phyloP scores from a whole-genome alignment of 164 flowering plant species.

The Warburgia ugandensis region DNA sequence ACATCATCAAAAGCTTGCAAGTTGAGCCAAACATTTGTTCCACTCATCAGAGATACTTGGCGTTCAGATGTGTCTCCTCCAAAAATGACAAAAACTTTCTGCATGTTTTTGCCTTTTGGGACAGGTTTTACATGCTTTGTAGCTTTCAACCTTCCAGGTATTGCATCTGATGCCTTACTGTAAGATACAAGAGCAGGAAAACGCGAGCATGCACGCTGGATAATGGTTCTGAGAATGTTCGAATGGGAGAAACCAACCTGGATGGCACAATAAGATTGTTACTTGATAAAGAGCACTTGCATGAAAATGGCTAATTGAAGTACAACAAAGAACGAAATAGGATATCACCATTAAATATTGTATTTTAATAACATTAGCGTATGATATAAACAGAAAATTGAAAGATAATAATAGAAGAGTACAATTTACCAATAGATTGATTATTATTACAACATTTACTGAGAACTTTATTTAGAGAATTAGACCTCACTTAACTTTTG shows the following conservation, averaged over 20 bases:
- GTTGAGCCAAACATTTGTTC: constrained; percentile 94
- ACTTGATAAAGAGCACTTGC: constrained; percentile 1
- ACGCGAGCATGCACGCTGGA: constrained; percentile 70
- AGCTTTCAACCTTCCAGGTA: constrained; percentile 28
- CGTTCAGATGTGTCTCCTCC: constrained; percentile 92
- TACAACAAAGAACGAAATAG: background rate
- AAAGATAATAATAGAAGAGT: too few relatives aligned
- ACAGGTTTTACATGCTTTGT: constrained; percentile 13
- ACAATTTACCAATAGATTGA: too few relatives aligned
- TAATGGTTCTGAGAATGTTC: constrained; percentile 69
- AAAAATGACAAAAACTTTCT: constrained; percentile 70
- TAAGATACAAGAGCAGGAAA: constrained; percentile 42
- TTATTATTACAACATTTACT: too few relatives aligned
- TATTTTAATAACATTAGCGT: too few relatives aligned
- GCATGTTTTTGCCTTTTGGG: constrained; percentile 16
- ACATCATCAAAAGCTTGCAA: constrained; percentile 78
- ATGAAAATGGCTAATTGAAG: background rate
- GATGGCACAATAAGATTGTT: background rate
- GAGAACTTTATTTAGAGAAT: too few relatives aligned
- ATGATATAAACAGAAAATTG: too few relatives aligned
- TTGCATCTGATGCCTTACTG: constrained; percentile 17
- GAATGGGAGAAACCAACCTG: constrained; percentile 92
- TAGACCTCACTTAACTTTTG: too few relatives aligned
- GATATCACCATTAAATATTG: too few relatives aligned
- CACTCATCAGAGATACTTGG: constrained; percentile 95